Evolutionary conservation across 2,329 filamentous ascomycete species (phyloP).

Genomic region (Thermoascus crustaceus): DNA sequence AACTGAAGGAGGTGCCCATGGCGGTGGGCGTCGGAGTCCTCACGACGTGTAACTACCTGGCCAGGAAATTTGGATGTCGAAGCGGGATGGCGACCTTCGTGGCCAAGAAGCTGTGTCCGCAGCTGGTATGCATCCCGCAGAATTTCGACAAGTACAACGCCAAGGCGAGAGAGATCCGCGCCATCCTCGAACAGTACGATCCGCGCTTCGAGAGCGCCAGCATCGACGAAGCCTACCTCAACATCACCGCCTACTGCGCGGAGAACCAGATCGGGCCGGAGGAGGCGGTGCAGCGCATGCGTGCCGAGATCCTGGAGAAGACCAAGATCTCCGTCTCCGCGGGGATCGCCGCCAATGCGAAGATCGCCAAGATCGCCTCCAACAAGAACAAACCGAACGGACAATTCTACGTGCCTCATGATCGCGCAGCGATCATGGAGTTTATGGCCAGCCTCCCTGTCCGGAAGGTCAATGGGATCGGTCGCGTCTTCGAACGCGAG

Average conservation of each 20-base stretch:
- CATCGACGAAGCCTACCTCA: slow-evolving; percentile 93
- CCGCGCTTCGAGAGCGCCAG: slow-evolving; percentile 85
- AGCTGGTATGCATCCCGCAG: slow-evolving; percentile 70
- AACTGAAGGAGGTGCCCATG: slow-evolving; percentile 79
- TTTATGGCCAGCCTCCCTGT: slow-evolving; percentile 82
- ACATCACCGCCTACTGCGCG: slow-evolving; percentile 79
- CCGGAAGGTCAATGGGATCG: slow-evolving; percentile 90
- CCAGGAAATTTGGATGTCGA: slow-evolving; percentile 79
- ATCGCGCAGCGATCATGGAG: slow-evolving; percentile 65
- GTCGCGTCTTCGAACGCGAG: slow-evolving; percentile 85
- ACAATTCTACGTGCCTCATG: slow-evolving; percentile 67
- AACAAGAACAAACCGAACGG: slow-evolving; percentile 97
- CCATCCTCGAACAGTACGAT: slow-evolving; percentile 79
- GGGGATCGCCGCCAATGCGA: slow-evolving; percentile 87
- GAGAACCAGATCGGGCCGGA: slow-evolving; percentile 61
- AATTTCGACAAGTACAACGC: slow-evolving; percentile 87
- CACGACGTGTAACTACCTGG: slow-evolving; percentile 77
- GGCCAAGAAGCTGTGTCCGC: slow-evolving; percentile 84
- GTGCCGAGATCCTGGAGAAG: slow-evolving; percentile 64
- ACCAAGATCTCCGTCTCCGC: slow-evolving; percentile 85
- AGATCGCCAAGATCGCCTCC: slow-evolving; percentile 88
- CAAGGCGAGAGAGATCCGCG: slow-evolving; percentile 80
- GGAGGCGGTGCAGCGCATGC: slow-evolving; percentile 68
- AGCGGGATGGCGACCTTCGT: slow-evolving; percentile 96
- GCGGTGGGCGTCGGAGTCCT: slow-evolving; percentile 72